Evolutionary conservation across 2,329 filamentous ascomycete species (phyloP).

Genomic region (Alternaria arbusti): DNA sequence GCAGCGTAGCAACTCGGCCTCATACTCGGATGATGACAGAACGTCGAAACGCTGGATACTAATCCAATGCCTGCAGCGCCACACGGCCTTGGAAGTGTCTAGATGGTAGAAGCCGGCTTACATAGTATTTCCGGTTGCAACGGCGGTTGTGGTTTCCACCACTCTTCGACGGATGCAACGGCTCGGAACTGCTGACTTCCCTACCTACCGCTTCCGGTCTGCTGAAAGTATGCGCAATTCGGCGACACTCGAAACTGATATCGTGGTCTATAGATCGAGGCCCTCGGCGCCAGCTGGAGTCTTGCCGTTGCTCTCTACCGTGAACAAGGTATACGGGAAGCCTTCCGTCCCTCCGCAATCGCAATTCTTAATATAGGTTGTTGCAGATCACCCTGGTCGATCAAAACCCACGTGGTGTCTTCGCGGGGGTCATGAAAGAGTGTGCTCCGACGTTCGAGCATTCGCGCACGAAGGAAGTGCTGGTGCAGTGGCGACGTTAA

Average conservation of each 20-base stretch:
- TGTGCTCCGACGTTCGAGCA: too few species aligned
- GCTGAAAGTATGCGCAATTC: not conserved
- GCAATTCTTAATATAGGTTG: slow-evolving; percentile 51
- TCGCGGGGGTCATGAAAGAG: slow-evolving; percentile 66
- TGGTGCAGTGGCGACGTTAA: too few species aligned
- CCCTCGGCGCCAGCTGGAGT: not conserved
- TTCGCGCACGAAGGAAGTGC: too few species aligned
- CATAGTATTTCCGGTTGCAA: not conserved
- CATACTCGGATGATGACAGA: not conserved
- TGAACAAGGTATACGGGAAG: not conserved
- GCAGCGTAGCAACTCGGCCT: not conserved
- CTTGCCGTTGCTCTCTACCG: not conserved
- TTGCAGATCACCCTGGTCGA: slow-evolving; percentile 63
- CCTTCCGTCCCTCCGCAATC: not conserved
- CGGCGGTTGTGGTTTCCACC: not conserved
- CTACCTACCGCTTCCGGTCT: not conserved
- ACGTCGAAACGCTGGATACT: not conserved
- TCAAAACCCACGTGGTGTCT: slow-evolving; percentile 69
- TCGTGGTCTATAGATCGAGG: not conserved
- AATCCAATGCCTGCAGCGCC: not conserved
- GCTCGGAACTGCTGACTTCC: not conserved
- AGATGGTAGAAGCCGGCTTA: not conserved
- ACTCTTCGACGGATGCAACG: not conserved
- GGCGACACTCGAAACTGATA: not conserved
- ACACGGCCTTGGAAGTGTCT: not conserved